Conservation (phyloP, 2,329 filamentous ascomycete genomes). For the Colletotrichum navitas region DNA sequence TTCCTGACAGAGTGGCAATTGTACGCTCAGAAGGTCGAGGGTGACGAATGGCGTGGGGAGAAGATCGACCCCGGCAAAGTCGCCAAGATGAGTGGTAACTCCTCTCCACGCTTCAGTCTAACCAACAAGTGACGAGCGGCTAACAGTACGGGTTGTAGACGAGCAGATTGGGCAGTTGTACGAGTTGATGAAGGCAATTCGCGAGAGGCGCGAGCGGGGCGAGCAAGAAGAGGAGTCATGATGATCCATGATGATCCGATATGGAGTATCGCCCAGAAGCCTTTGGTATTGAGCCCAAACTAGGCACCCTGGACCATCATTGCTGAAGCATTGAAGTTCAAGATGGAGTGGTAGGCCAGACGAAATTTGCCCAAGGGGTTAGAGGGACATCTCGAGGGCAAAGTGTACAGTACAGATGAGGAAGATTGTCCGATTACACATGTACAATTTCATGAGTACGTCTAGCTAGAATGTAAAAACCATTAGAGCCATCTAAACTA, state of each 20-base stretch:
- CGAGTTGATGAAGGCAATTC: conserved; percentile 89
- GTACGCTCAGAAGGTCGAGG: conserved; percentile 93
- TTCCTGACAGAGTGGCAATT: conserved; percentile 97
- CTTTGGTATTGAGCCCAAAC: neutral
- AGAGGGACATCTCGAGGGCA: neutral
- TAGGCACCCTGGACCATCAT: neutral
- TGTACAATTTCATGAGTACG: conserved; percentile 1
- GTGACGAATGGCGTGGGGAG: conserved; percentile 85
- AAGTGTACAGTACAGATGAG: conserved; percentile 8
- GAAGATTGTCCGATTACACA: conserved; percentile 3
- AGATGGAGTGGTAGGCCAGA: neutral
- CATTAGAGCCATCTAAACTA: neutral
- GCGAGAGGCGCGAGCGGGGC: conserved; percentile 51
- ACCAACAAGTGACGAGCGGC: neutral
- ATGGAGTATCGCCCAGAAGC: neutral
- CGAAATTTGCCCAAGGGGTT: neutral
- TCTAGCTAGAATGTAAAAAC: conserved; percentile 15
- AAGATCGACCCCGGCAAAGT: conserved; percentile 87
- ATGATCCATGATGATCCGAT: conserved; percentile 43
- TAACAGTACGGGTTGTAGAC: conserved; percentile 64
- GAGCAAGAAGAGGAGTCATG: conserved; percentile 47
- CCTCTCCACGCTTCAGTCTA: neutral
- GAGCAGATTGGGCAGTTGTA: conserved; percentile 95
- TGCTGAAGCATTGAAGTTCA: neutral
- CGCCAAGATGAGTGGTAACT: conserved; percentile 92